Base-by-base conservation (phyloP, 768 basidiomycete genomes). In the Hericium erinaceus region DNA sequence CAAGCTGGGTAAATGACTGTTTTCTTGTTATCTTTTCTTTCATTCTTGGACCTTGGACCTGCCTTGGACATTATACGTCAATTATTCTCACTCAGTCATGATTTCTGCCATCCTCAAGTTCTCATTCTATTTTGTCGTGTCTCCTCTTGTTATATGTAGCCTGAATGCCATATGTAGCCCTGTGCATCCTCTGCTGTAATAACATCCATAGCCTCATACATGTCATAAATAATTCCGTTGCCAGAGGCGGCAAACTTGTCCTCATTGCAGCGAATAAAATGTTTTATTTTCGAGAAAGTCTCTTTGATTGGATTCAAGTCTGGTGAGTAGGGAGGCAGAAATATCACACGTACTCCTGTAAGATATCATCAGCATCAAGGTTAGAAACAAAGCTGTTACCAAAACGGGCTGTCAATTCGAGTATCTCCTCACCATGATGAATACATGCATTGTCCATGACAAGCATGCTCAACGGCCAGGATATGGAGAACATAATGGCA, bases 281-380 rank as follows among this genome's bases (percentile, higher is more conserved):
- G 16, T 51, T 75, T 75, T 62, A 74, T 67, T 52, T 68, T 65
- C 1, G 69, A 73, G 55, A 75, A 75, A 0, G 71, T 73, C 56
- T 74, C 70, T 57, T 76, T 69, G 16, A 74, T 74, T 0, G 74
- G 74, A 49, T 76, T 74, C 39, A 72, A 54, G 48, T 76, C 73
- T 0, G 73, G 74, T 0, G 74, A 76, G 56, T 75, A 76, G 3
- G 70, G 72, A 0, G 70, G 73, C 9, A 75, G 66, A 53, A 60
- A 75, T 28, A 66, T 51, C 18, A 72, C 46, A 1, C 59, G 58
- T 16, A 70, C 66, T 54, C 64, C 70, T 72, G 48, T 41, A 37
- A 20, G 16, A 4, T 52, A 18, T 39, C 13, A 4, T 28, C 15
- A 49, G n/a, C 3, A 15, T 5, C 10, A 38, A 15, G 22, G 44